Evolutionary conservation across 768 basidiomycete species (phyloP), one percentile per base, ranked within the genome.

Genomic region (Boletus tylopilopsis): DNA sequence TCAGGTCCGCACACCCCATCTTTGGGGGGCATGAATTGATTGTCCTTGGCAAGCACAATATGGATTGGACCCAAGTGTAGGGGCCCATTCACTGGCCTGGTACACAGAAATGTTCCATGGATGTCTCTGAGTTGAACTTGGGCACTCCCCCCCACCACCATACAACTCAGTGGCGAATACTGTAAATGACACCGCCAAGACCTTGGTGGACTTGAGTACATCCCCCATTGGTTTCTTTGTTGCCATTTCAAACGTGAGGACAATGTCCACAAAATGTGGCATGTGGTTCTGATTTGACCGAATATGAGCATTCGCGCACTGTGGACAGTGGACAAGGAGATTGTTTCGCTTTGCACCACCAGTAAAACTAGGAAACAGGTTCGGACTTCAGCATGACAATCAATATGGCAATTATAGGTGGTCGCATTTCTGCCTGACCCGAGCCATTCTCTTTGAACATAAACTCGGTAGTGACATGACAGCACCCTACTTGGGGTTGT

Each of bases 11-110:
- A 8, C 0, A 82, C 72, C 0, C 79, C 79, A 56, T 84, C 80
- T 47, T 80, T 81, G 19, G 84, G 64, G 0, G 83, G 82, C 7
- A 84, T 53, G 50, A 84, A 84, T 0, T 79, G 68, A 54, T 84
- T 85, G 40, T 83, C 81, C 13, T 71, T 70, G 4, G 79, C 77
- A 19, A 85, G 58, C 0, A 81, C 83, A 25, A 84, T 71, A 23
- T 85, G 82, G 24, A 84, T 82, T 0, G 82, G 82, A 37, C 85
- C 82, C 25, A 84, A 66, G 49, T 82, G 85, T 1, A 84, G 52
- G 8, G 0, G 85, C 60, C 84, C 84, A 84, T 60, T 85, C 81
- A 29, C 83, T 83, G 0, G 71, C 69, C 13, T 68, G 68, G 51
- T 76, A 77, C 5, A 54, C 53, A 3, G 79, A 79, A 4, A 68